Evolutionary conservation across 2,329 filamentous ascomycete species (phyloP).

Genomic region (Fusarium miscanthi): DNA sequence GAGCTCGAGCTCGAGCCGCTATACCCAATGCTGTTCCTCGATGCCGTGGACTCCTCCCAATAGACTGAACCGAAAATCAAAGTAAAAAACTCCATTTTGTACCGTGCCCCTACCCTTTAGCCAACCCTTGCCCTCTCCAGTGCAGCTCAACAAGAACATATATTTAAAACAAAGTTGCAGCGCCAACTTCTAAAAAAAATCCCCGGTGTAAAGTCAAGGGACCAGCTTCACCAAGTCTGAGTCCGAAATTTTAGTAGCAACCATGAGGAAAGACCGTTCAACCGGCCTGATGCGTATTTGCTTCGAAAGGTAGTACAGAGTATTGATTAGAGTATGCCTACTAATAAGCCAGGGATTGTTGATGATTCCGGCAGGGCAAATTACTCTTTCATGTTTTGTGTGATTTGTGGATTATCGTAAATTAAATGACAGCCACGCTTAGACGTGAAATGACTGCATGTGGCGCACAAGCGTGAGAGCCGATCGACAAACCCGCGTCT

Average conservation of each 20-base stretch:
- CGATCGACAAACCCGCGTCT: slow-evolving; percentile 31
- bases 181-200: slow-evolving; percentile 14
- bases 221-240: slow-evolving; percentile 2
- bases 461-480: slow-evolving; percentile 32
- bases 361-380: slow-evolving; percentile 1
- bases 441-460: slow-evolving; percentile 1
- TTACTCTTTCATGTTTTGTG: neutral
- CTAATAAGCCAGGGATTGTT: neutral
- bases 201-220: neutral
- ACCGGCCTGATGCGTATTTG: neutral
- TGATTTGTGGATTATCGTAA: slow-evolving; percentile 12
- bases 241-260: slow-evolving; percentile 14
- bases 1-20: neutral
- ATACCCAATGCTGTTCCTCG: slow-evolving; percentile 13
- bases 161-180: slow-evolving; percentile 9
- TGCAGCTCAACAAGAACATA: neutral
- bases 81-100: slow-evolving; percentile 24
- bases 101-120: slow-evolving; percentile 5
- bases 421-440: slow-evolving; percentile 2
- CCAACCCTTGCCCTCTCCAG: neutral
- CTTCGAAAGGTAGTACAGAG: slow-evolving; percentile 2
- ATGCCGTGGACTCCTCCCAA: slow-evolving; percentile 9
- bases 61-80: slow-evolving; percentile 8
- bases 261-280: neutral
- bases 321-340: slow-evolving; percentile 16